Base-by-base conservation (phyloP, 192 early-diverging fungal species). In the Coemansia sp. region DNA sequence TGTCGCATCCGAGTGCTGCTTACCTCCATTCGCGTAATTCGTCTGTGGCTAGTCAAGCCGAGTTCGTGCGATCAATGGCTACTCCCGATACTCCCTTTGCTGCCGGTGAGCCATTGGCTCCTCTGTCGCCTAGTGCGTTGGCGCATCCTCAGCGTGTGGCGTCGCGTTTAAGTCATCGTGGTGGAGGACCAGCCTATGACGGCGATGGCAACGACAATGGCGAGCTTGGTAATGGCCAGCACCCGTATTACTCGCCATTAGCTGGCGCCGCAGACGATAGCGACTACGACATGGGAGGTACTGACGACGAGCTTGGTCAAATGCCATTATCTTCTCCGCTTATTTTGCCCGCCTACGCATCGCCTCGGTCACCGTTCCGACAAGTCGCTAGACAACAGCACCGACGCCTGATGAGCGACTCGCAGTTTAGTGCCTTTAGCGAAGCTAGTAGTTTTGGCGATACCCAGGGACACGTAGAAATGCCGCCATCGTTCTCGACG, bases 11-110 rank as follows among this genome's bases (percentile, higher is more conserved):
- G 7, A 82, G 75, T 31, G 76, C 81, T 4, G 81, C 81, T 1
- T 79, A 79, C 13, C 50, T 79, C 63, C 81, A 84, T 44, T 84
- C 81, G 74, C 81, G 81, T 40, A 70, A 61, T 27, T 78, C 81
- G 40, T 83, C 81, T 3, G 63, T 72, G 18, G 64, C 68, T n/a
- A 82, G 80, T 75, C 61, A 68, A 53, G 38, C 65, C 10, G 73
- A 70, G 0, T 46, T 64, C 3, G 49, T 64, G 2, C 24, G 40
- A 3, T 16, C 61, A 27, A 52, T 31, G 22, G 20, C 61, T 15
- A 11, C 53, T 57, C n/a, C 47, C 47, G 53, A 57, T 57, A 13
- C 27, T 40, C 63, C 22, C 18, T 10, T 27, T 29, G 15, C 50
- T 27, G 15, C 50, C n/a, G n/a, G 71, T 58, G 22, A 60, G 57